phyloP scores from a whole-genome alignment of 1,139 yeast species.

The Kodamaea suecica region DNA sequence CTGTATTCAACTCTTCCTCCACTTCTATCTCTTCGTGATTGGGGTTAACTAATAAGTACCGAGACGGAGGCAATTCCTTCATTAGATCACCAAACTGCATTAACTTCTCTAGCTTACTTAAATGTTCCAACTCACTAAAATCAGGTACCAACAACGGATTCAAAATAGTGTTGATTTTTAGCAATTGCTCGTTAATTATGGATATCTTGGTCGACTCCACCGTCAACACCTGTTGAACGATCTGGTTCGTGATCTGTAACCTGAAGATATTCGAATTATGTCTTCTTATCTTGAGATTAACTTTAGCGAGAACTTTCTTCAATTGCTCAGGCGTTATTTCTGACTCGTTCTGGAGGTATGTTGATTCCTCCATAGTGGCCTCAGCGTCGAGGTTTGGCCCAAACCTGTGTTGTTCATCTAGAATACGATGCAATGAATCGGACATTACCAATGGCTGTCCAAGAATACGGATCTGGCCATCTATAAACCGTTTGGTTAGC shows the following conservation, averaged over 20 bases:
- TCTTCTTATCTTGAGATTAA: slow-evolving; percentile 27
- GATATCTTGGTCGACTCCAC: slow-evolving; percentile 30
- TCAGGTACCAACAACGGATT: slow-evolving; percentile 33
- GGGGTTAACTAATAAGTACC: slow-evolving; percentile 22
- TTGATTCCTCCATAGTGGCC: slow-evolving; percentile 3
- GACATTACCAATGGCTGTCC: slow-evolving; percentile 24
- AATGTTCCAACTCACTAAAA: slow-evolving; percentile 13
- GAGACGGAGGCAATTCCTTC: slow-evolving; percentile 33
- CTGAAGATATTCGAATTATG: slow-evolving; percentile 30
- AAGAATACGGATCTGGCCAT: slow-evolving; percentile 24
- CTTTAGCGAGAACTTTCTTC: slow-evolving; percentile 23
- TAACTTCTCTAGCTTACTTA: slow-evolving; percentile 13
- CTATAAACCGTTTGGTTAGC: slow-evolving; percentile 33
- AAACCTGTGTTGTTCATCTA: slow-evolving; percentile 13
- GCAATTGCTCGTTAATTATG: slow-evolving; percentile 27
- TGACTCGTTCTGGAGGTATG: slow-evolving; percentile 2
- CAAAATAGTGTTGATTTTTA: slow-evolving; percentile 21
- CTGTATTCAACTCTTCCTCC: slow-evolving; percentile 4
- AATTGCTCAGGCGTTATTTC: slow-evolving; percentile 21
- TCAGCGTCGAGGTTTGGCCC: slow-evolving; percentile 6
- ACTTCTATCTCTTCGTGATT: slow-evolving; percentile 6
- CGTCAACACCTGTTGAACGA: slow-evolving; percentile 35
- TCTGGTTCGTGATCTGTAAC: slow-evolving; percentile 33
- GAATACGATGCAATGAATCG: slow-evolving; percentile 13
- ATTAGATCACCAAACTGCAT: slow-evolving; percentile 25